Evolutionary conservation across 345 rosid species (phyloP).

Genomic region (Erucastrum elatum): DNA sequence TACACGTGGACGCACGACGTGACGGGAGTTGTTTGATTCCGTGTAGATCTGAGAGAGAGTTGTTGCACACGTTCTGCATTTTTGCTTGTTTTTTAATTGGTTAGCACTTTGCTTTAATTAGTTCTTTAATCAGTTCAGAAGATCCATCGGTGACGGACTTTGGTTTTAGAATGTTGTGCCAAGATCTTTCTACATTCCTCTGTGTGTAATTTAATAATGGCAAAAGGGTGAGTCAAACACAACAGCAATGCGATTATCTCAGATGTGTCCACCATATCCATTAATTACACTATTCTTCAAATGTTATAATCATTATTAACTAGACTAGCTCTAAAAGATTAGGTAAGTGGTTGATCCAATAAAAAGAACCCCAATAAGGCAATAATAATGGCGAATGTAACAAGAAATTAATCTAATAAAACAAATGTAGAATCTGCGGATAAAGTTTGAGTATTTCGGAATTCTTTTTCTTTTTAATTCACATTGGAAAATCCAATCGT

Average conservation of each 20-base stretch:
- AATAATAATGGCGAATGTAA: background rate
- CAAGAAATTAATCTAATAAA: background rate
- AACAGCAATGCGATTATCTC: conserved; percentile 20
- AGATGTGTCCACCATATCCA: conserved; percentile 12
- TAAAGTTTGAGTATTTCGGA: background rate
- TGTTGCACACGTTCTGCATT: conserved; percentile 22
- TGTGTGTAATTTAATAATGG: background rate
- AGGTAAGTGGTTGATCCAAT: background rate
- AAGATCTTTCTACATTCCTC: background rate
- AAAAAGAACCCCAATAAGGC: background rate
- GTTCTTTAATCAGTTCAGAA: background rate
- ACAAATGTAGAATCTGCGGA: background rate
- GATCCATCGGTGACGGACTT: background rate
- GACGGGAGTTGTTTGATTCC: conserved; percentile 11
- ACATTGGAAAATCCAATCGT: background rate
- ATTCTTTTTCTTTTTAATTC: background rate
- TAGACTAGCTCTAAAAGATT: background rate
- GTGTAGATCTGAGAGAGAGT: conserved; percentile 17
- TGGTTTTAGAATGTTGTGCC: background rate
- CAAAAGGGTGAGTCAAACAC: conserved; percentile 3
- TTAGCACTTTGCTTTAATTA: conserved; percentile 1
- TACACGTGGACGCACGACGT: conserved; percentile 34
- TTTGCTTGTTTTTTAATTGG: background rate
- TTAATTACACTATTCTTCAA: background rate
- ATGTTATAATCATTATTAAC: background rate